These are phyloP conservation scores for Opeltia flavorubescens DNA, from an alignment of 495 filamentous ascomycete genomes.

Conservation along the genomic window DNA sequence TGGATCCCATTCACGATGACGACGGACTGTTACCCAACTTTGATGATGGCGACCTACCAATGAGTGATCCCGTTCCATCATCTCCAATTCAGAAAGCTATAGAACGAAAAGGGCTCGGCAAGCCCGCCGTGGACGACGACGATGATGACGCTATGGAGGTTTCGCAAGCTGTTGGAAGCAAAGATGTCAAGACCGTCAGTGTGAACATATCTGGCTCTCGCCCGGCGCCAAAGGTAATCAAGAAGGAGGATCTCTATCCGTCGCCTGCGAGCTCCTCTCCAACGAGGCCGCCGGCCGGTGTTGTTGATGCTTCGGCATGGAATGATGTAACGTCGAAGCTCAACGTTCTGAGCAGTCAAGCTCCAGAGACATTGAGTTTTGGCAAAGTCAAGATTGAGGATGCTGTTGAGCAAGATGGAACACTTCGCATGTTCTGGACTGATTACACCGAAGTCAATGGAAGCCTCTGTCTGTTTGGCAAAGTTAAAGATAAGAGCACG, in stretches of 20 bases:
- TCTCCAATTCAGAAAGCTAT: conserved; percentile 74
- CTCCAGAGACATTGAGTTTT: conserved; percentile 43
- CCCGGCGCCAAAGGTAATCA: conserved; percentile 54
- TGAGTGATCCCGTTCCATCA: conserved; percentile 77
- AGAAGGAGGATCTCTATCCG: conserved; percentile 45
- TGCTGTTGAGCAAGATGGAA: conserved; percentile 81
- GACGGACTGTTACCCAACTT: conserved; percentile 23
- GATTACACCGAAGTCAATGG: conserved; percentile 93
- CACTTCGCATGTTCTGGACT: conserved; percentile 88
- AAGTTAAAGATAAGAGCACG: conserved; percentile 80
- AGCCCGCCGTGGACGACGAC: conserved; percentile 40
- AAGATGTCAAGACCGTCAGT: conserved; percentile 48
- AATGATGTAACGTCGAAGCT: conserved; percentile 74
- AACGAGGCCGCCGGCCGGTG: conserved; percentile 37
- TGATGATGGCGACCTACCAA: conserved; percentile 52
- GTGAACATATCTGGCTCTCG: conserved; percentile 81
- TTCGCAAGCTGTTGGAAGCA: conserved; percentile 50
- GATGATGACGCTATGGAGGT: conserved; percentile 81
- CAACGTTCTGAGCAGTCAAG: conserved; percentile 65
- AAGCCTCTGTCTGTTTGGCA: conserved; percentile 85
- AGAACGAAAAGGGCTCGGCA: conserved; percentile 56
- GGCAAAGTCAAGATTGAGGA: conserved; percentile 72
- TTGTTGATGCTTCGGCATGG: conserved; percentile 73
- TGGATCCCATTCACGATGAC: conserved; percentile 32
- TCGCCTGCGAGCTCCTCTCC: conserved; percentile 68